Base-by-base conservation (phyloP, 2,329 filamentous ascomycete species). In the Myriosclerotinia scirpicola region DNA sequence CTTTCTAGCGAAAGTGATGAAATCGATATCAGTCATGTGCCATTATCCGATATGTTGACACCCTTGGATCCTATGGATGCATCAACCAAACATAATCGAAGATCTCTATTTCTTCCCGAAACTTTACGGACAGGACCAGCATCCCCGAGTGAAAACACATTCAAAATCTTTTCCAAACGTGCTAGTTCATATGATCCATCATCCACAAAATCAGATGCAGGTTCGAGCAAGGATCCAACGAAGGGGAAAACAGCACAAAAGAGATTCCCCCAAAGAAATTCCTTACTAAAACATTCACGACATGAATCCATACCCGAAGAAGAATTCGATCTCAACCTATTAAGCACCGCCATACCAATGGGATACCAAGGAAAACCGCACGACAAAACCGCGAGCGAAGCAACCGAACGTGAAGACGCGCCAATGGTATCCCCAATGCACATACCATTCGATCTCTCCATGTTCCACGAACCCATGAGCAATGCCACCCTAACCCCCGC, bases 291-390 rank as follows among this genome's bases (percentile, higher is more conserved):
- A 5, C 61, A 60, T 36, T 38, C 50, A 44, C 66, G 67, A n/a
- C 64, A 73, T 68, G 65, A 53, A 20, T 69, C 73, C 0, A 75
- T 76, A 30, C 72, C 72, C 36, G 71, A 69, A 34, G 74, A 75
- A 56, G 74, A 74, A 58, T 71, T 75, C 48, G 71, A 74, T 66
- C 71, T 76, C 70, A 71, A 69, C 38, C 59, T 76, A 11, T 64
- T 76, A 2, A 68, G 69, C 55, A 69, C 69, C 61, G 73, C 73
- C 0, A 71, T 70, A 64, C 70, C 72, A 2, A 73, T 74, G 72
- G 68, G 69, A 40, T 63, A 65, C 3, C 65, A 69, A n/a, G 60
- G 67, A 11, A 71, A 69, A 44, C 68, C 67, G 14, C 53, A 64
- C 8, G 74, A 75, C 68, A 55, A 67, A 9, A 58, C 69, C 9